phyloP scores from a whole-genome alignment of 2,329 filamentous ascomycete genomes.

The Fusarium sterilihyphosum region DNA sequence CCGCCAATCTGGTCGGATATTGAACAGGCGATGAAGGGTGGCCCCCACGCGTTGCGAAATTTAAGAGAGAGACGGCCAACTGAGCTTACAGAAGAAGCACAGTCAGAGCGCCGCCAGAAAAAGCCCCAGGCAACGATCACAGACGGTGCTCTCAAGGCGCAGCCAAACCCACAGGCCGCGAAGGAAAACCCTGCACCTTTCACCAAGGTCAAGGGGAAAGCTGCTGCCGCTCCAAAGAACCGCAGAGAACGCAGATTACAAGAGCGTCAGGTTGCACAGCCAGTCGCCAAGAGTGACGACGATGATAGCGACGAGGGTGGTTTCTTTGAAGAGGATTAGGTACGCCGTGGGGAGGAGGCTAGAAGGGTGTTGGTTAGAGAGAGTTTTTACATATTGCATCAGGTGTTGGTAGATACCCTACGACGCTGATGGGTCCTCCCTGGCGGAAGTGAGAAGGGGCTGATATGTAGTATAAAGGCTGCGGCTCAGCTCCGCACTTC shows the following conservation, averaged over 20 bases:
- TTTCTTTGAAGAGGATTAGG: constrained; percentile 62
- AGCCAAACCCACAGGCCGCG: constrained; percentile 32
- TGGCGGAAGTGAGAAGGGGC: too few relatives aligned
- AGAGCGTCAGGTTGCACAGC: constrained; percentile 48
- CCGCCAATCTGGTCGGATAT: constrained; percentile 75
- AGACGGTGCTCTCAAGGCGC: constrained; percentile 30
- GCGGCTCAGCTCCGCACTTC: too few relatives aligned
- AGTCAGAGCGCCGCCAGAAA: constrained; percentile 22
- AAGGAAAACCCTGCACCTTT: constrained; percentile 23
- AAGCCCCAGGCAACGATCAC: constrained; percentile 32
- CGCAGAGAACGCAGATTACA: constrained; percentile 49
- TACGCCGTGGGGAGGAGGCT: not conserved
- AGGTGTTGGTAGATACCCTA: constrained; percentile 37
- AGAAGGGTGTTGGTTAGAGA: not conserved
- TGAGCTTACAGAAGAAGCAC: constrained; percentile 21
- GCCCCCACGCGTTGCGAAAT: constrained; percentile 60
- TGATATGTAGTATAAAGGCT: too few relatives aligned
- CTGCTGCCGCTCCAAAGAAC: constrained; percentile 47
- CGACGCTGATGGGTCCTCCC: constrained; percentile 1
- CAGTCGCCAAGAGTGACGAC: constrained; percentile 51
- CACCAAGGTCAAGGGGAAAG: constrained; percentile 33
- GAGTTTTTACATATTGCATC: constrained; percentile 26
- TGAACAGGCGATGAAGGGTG: constrained; percentile 70
- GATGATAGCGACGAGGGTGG: constrained; percentile 64
- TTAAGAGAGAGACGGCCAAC: constrained; percentile 63